These are phyloP conservation scores for Plantago rigida DNA, from an alignment of 305 asterid species.

Conservation along the genomic window DNA sequence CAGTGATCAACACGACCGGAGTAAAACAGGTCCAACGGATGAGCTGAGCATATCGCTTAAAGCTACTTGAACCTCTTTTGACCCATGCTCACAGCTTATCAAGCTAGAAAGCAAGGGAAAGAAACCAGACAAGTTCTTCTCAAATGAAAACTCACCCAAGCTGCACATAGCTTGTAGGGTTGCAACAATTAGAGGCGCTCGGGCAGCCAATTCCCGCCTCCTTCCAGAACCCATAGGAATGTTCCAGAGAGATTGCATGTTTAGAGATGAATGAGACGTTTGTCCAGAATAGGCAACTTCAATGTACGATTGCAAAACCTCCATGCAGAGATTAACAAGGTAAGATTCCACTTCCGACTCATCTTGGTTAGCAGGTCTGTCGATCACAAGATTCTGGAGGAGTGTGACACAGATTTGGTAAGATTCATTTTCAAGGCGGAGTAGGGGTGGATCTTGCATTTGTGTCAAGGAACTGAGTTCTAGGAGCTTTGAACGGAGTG, in stretches of 20 bases:
- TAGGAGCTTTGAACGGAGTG: constrained; percentile 61
- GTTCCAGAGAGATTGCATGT: constrained; percentile 44
- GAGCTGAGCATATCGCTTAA: constrained; percentile 77
- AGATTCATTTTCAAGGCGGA: constrained; percentile 92
- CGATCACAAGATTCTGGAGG: constrained; percentile 66
- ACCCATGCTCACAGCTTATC: constrained; percentile 94
- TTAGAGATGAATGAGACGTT: constrained; percentile 34
- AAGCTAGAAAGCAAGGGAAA: constrained; percentile 75
- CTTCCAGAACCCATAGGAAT: constrained; percentile 83
- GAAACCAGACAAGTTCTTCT: constrained; percentile 59
- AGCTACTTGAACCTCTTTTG: constrained; percentile 80
- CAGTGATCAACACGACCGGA: constrained; percentile 58
- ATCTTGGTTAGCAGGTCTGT: constrained; percentile 43
- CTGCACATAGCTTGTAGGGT: constrained; percentile 75
- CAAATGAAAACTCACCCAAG: constrained; percentile 65
- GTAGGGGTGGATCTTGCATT: constrained; percentile 99
- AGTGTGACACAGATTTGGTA: constrained; percentile 90
- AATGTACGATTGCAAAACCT: constrained; percentile 69
- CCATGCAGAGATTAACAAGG: constrained; percentile 76
- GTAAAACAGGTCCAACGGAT: constrained; percentile 80
- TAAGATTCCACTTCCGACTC: constrained; percentile 69
- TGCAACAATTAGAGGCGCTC: constrained; percentile 83
- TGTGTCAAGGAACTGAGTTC: constrained; percentile 74
- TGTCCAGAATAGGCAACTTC: constrained; percentile 45
- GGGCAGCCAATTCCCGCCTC: constrained; percentile 79